These are phyloP conservation scores for Aspergillus versicolor DNA, from an alignment of 2,329 filamentous ascomycete species.

Conservation along the genomic window DNA sequence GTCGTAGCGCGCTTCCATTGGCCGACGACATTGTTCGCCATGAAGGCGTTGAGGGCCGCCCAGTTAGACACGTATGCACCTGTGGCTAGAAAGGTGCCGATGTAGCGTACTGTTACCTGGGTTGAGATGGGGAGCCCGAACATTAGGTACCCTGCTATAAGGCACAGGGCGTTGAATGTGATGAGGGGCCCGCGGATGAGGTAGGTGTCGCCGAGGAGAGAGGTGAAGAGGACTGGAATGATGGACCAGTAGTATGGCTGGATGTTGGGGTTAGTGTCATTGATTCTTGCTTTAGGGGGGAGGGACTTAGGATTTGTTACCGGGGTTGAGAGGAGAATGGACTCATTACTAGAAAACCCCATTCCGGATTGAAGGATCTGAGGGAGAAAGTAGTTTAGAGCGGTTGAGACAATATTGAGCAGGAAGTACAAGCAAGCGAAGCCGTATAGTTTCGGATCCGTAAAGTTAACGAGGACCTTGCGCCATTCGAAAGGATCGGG, in stretches of 20 bases:
- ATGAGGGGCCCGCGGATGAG: conserved; percentile 63
- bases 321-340: conserved; percentile 64
- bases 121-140: conserved; percentile 56
- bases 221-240: conserved; percentile 63
- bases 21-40: conserved; percentile 62
- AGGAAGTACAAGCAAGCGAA: conserved; percentile 66
- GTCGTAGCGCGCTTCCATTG: conserved; percentile 67
- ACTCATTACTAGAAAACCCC: conserved; percentile 52
- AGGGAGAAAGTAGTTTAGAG: conserved; percentile 65
- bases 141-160: conserved; percentile 65
- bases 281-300: background rate
- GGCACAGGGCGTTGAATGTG: conserved; percentile 61
- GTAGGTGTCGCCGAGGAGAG: conserved; percentile 61
- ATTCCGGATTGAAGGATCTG: conserved; percentile 57
- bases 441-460: conserved; percentile 63
- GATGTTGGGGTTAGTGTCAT: background rate
- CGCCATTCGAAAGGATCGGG: conserved; percentile 57
- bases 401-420: conserved; percentile 65
- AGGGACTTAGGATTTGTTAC: conserved; percentile 19
- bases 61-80: conserved; percentile 69
- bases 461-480: conserved; percentile 57
- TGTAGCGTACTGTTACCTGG: conserved; percentile 61
- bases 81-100: conserved; percentile 65
- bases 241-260: conserved; percentile 66
- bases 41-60: conserved; percentile 64